Evolutionary conservation across 441 rosid genomes (phyloP), one percentile per base, ranked within the genome.

Genomic region (Arabidopsis lyrata): DNA sequence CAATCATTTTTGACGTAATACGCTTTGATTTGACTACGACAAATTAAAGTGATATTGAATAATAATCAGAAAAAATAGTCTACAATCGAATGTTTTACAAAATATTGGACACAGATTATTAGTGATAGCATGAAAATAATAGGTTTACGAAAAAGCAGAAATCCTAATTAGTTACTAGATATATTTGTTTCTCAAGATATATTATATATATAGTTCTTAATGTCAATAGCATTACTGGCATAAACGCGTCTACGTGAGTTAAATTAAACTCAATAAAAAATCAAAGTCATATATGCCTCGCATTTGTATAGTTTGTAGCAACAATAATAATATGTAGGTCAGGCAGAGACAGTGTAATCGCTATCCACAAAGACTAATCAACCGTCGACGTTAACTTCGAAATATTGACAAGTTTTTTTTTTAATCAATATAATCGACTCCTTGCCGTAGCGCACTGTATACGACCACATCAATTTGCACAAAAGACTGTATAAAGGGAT

Each of bases 331-430:
- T 31, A 20, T 60, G 62, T 14, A 41, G 63, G 24, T 22, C 14
- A 59, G 52, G 31, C 48, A 73, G 42, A 41, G 47, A 60, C 61
- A 50, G 56, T 2, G 74, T 61, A 36, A 68, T 75, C 41, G 47
- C 56, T 60, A 74, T 75, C 68, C 69, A 42, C 35, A 53, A 68
- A 45, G 78, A 60, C 56, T 41, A 68, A 32, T 42, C 62, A 75
- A 61, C 45, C 63, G 7, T 60, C 36, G 44, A 66, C 38, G 68
- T 68, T 34, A 53, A 53, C 64, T 75, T 53, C 57, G 57, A 53
- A n/a, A 6, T n/a, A 20, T 66, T 32, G 48, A 41, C 56, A 41
- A n/a, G 20, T 60, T 59, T 3, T 8, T 59, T 3, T 8, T 38
- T 1, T 49, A 38, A 27, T 29, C n/a, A 38, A 6, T 65, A 65